Percentiles rank a stretch among this genome's conserved stretches.
phyloP scores from a whole-genome alignment of 768 basidiomycete genomes.

The Neoboletus brunneissimus region DNA sequence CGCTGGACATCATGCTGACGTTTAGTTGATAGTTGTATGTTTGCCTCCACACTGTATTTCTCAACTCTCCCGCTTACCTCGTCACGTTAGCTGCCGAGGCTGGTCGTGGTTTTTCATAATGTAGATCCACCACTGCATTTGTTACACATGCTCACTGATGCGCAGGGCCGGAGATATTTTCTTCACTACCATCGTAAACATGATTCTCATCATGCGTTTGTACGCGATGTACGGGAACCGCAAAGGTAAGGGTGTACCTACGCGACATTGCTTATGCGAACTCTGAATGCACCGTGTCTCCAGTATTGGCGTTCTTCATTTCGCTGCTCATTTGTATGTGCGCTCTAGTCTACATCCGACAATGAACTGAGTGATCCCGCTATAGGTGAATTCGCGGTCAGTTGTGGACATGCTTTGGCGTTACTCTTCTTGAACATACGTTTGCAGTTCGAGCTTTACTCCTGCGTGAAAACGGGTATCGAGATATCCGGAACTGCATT shows the following conservation, averaged over 20 bases:
- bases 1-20: not conserved
- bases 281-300: not conserved
- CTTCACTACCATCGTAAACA: conserved; percentile 2
- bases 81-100: not conserved
- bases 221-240: conserved; percentile 3
- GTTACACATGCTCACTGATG: not conserved
- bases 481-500: not conserved
- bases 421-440: not conserved
- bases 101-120: not conserved
- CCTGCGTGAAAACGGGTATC: not conserved
- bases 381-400: conserved; percentile 3
- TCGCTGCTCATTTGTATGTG: not conserved
- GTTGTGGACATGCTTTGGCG: not conserved
- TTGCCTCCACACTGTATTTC: not conserved
- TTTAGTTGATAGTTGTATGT: conserved; percentile 1
- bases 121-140: not conserved
- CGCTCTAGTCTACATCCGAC: too few relatives aligned
- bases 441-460: conserved; percentile 4
- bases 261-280: not conserved
- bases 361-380: not conserved
- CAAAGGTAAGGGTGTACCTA: not conserved
- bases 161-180: conserved; percentile 3
- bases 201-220: conserved; percentile 2
- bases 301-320: not conserved
- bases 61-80: not conserved